phyloP scores from a whole-genome alignment of 495 filamentous ascomycete species.

The Hypoxylon lienhwacheense region DNA sequence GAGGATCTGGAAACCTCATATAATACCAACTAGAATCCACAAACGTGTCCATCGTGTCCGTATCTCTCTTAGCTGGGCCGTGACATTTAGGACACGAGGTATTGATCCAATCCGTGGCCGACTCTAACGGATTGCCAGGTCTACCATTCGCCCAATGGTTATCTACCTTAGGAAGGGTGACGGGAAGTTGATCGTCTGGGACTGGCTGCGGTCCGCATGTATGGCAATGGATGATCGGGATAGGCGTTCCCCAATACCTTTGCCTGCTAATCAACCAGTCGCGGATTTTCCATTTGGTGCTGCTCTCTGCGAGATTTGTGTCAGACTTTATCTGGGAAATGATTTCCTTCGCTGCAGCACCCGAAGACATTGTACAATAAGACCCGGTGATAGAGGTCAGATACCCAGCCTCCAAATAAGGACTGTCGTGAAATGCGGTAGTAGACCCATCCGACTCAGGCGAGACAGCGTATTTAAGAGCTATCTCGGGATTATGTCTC shows the following conservation, averaged over 20 bases:
- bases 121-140: slow-evolving; percentile 75
- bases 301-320: slow-evolving; percentile 57
- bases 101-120: slow-evolving; percentile 71
- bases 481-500: slow-evolving; percentile 58
- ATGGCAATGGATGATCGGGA: slow-evolving; percentile 82
- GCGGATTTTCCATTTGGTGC: slow-evolving; percentile 73
- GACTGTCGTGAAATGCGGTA: slow-evolving; percentile 42
- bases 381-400: slow-evolving; percentile 65
- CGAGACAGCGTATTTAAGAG: slow-evolving; percentile 56
- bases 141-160: slow-evolving; percentile 68
- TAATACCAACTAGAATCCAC: slow-evolving; percentile 95
- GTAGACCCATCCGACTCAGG: slow-evolving; percentile 53
- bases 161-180: slow-evolving; percentile 70
- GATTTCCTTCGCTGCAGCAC: slow-evolving; percentile 63
- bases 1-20: slow-evolving; percentile 72
- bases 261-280: slow-evolving; percentile 91
- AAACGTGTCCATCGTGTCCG: slow-evolving; percentile 95
- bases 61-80: slow-evolving; percentile 73
- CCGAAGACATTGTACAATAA: slow-evolving; percentile 61
- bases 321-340: slow-evolving; percentile 56
- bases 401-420: slow-evolving; percentile 64
- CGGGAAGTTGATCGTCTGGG: slow-evolving; percentile 72
- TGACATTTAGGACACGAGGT: slow-evolving; percentile 74
- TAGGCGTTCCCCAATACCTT: slow-evolving; percentile 88
- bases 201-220: slow-evolving; percentile 80